A percentile compares a stretch with the other conserved stretches of the same genome.
phyloP scores from a whole-genome alignment of 768 basidiomycete genomes.

The Pleurotus eryngii region DNA sequence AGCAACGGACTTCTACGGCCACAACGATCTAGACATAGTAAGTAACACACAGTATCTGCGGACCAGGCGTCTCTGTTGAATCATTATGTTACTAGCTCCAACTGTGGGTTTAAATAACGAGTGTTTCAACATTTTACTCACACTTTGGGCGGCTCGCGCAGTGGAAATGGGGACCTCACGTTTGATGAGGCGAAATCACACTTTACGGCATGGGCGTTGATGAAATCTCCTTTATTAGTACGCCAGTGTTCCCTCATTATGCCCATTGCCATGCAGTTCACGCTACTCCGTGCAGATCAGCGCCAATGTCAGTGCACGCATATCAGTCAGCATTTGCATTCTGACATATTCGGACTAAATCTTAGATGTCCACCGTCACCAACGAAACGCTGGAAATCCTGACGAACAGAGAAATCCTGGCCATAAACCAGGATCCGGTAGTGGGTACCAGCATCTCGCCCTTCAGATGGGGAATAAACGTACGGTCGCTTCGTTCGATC shows the following conservation, averaged over 20 bases:
- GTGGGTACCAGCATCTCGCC: constrained; percentile 60
- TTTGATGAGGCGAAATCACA: constrained; percentile 66
- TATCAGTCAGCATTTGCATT: too few species aligned
- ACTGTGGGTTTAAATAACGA: neutral
- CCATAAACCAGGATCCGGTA: constrained; percentile 66
- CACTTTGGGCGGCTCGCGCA: constrained; percentile 16
- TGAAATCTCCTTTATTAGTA: constrained; percentile 60
- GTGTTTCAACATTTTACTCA: too few species aligned
- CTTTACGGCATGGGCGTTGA: constrained; percentile 70
- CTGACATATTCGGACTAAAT: too few species aligned
- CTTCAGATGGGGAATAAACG: constrained; percentile 68
- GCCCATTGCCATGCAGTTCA: neutral
- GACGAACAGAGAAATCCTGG: constrained; percentile 61
- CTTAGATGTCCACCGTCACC: constrained; percentile 48
- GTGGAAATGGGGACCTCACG: constrained; percentile 60
- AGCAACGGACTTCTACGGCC: constrained; percentile 65
- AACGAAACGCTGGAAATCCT: constrained; percentile 52
- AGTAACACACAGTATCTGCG: constrained; percentile 4
- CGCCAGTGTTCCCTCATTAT: constrained; percentile 6
- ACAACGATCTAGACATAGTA: constrained; percentile 70
- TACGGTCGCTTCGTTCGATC: constrained; percentile 21
- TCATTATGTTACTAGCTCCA: neutral
- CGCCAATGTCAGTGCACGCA: constrained; percentile 39
- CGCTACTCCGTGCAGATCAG: constrained; percentile 34
- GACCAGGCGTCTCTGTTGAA: too few species aligned